phyloP scores from a whole-genome alignment of 345 rosid genomes.

The Corchorus olitorius region DNA sequence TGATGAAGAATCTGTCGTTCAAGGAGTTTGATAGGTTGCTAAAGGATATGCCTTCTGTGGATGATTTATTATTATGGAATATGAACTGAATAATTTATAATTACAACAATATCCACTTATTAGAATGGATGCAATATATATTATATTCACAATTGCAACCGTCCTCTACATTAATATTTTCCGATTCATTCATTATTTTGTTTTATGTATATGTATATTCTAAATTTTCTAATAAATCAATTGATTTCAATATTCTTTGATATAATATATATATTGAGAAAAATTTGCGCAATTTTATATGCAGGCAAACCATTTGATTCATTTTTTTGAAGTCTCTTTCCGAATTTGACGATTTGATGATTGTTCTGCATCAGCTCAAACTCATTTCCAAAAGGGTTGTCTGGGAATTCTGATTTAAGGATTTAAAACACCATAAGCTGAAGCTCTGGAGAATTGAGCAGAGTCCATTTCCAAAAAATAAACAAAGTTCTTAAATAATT shows the following conservation, averaged over 20 bases:
- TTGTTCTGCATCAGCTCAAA: background rate
- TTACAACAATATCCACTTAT: background rate
- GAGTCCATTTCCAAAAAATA: background rate
- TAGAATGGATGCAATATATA: background rate
- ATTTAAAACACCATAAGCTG: background rate
- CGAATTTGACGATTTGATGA: background rate
- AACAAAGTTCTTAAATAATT: background rate
- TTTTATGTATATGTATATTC: no score
- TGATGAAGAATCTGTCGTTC: conserved; percentile 33
- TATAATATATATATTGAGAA: no score
- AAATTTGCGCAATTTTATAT: no score
- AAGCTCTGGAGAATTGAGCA: background rate
- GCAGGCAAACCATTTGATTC: no score
- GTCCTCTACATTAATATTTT: no score
- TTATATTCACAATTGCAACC: background rate
- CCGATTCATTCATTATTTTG: conserved; percentile 12
- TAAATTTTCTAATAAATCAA: background rate
- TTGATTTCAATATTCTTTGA: background rate
- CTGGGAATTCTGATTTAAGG: background rate
- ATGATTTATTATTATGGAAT: conserved; percentile 32
- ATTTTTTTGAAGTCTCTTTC: background rate
- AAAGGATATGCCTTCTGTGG: conserved; percentile 42
- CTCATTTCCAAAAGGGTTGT: background rate
- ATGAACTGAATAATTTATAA: conserved; percentile 22
- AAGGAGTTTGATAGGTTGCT: conserved; percentile 47